These are phyloP conservation scores for Trametes gibbosa DNA, from an alignment of 768 basidiomycete species.

Conservation along the genomic window DNA sequence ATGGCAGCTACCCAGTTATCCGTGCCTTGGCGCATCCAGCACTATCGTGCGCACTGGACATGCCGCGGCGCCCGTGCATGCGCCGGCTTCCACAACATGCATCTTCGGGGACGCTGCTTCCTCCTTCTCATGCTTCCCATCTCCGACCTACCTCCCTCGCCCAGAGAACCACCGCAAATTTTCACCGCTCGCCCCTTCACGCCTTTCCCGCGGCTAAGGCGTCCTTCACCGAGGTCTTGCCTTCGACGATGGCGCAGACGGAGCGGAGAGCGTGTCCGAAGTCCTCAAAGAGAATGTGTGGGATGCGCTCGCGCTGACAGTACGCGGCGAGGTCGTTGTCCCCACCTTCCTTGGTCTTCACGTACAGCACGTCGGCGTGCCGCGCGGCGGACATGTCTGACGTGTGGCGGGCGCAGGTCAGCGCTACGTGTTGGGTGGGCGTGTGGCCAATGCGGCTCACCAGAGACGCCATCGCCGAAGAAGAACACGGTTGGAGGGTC, in stretches of 20 bases:
- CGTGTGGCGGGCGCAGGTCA: background rate
- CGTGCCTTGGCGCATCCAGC: background rate
- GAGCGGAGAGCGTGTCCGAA: slow-evolving; percentile 61
- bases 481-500: slow-evolving; percentile 86
- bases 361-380: slow-evolving; percentile 93
- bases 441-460: slow-evolving; percentile 39
- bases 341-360: slow-evolving; percentile 73
- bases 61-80: slow-evolving; percentile 5
- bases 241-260: slow-evolving; percentile 70
- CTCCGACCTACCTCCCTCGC: background rate
- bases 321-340: slow-evolving; percentile 87
- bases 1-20: background rate
- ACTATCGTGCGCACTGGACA: background rate
- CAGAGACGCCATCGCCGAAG: slow-evolving; percentile 97
- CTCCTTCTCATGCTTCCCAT: background rate
- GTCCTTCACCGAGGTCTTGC: slow-evolving; percentile 55
- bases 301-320: slow-evolving; percentile 76
- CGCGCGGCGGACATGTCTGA: slow-evolving; percentile 88
- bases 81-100: background rate
- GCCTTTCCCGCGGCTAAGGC: slow-evolving; percentile 30
- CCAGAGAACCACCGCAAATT: background rate
- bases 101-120: background rate
- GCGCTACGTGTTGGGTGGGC: background rate
- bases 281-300: slow-evolving; percentile 73
- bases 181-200: background rate